Evolutionary conservation across 2,329 filamentous ascomycete genomes (phyloP).

Genomic region (Sporothrix euskadiensis): DNA sequence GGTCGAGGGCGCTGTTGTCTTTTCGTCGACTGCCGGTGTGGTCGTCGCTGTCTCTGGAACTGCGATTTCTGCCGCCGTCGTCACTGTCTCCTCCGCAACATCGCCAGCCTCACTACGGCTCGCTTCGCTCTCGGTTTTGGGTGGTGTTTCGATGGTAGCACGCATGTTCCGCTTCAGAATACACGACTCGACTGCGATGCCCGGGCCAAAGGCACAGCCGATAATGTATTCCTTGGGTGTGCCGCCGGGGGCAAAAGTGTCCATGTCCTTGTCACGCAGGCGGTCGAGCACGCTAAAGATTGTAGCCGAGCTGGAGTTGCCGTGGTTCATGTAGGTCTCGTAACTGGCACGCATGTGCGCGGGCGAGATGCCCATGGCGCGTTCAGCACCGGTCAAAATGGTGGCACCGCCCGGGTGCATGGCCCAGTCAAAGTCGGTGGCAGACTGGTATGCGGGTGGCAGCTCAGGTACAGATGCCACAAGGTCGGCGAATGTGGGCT

Average conservation of each 20-base stretch:
- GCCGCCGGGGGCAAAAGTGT: conserved; percentile 52
- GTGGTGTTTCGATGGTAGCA: conserved; percentile 50
- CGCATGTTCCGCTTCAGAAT: conserved; percentile 56
- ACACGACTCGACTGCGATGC: conserved; percentile 68
- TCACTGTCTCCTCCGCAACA: conserved; percentile 33
- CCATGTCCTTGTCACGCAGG: conserved; percentile 61
- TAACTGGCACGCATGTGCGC: conserved; percentile 71
- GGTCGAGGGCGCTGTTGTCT: not conserved
- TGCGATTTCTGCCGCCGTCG: not conserved
- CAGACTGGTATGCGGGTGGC: conserved; percentile 46
- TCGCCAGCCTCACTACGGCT: conserved; percentile 47
- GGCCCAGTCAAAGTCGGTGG: conserved; percentile 69
- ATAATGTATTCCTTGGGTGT: conserved; percentile 60
- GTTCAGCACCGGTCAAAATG: conserved; percentile 64
- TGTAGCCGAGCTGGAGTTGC: conserved; percentile 69
- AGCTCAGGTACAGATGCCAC: conserved; percentile 49
- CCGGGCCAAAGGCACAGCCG: conserved; percentile 69
- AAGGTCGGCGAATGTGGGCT: conserved; percentile 57
- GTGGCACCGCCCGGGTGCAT: conserved; percentile 69
- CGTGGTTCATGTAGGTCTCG: conserved; percentile 66
- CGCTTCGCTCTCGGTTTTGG: conserved; percentile 55
- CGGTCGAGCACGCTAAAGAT: conserved; percentile 67
- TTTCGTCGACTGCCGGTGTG: not conserved
- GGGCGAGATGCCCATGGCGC: conserved; percentile 56
- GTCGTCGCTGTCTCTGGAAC: not conserved